Evolutionary conservation across 2,329 filamentous ascomycete species (phyloP).

Genomic region (Alternaria sp.): DNA sequence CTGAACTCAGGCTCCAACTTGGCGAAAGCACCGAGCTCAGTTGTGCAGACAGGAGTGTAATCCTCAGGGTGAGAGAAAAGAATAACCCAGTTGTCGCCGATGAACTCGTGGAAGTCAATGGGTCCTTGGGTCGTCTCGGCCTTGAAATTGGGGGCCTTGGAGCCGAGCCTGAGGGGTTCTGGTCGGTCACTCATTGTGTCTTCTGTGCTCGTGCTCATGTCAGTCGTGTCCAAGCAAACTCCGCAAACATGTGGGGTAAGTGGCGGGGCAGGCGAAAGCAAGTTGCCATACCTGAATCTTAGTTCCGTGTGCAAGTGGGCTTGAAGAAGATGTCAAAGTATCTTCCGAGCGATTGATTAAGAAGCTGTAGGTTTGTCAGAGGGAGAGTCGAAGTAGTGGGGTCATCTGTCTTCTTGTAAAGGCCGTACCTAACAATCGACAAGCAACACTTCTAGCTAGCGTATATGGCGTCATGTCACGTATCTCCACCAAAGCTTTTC

Average conservation of each 20-base stretch:
- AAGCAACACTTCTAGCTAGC: slow-evolving; percentile 38
- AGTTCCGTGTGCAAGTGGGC: neutral
- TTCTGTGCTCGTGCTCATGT: slow-evolving; percentile 10
- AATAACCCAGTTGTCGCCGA: slow-evolving; percentile 74
- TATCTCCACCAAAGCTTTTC: slow-evolving; percentile 38
- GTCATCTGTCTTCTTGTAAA: slow-evolving; percentile 30
- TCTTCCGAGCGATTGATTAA: neutral
- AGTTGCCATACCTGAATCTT: slow-evolving; percentile 18
- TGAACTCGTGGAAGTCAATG: slow-evolving; percentile 77
- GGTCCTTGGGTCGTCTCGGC: slow-evolving; percentile 72
- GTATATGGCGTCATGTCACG: slow-evolving; percentile 48
- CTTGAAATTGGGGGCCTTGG: slow-evolving; percentile 73
- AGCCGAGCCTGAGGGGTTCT: slow-evolving; percentile 69
- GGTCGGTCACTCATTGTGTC: slow-evolving; percentile 44
- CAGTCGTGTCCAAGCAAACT: slow-evolving; percentile 30
- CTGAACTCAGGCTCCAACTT: slow-evolving; percentile 71
- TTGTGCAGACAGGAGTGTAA: slow-evolving; percentile 69
- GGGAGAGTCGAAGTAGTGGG: slow-evolving; percentile 15
- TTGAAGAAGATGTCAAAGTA: neutral
- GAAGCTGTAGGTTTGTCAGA: neutral
- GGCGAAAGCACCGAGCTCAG: slow-evolving; percentile 70
- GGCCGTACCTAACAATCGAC: slow-evolving; percentile 22
- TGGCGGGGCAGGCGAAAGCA: slow-evolving; percentile 30
- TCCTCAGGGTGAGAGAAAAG: slow-evolving; percentile 75
- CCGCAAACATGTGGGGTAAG: slow-evolving; percentile 41